These are phyloP conservation scores for Cardamine chenopodiifolia DNA, from an alignment of 345 rosid species.

Conservation along the genomic window DNA sequence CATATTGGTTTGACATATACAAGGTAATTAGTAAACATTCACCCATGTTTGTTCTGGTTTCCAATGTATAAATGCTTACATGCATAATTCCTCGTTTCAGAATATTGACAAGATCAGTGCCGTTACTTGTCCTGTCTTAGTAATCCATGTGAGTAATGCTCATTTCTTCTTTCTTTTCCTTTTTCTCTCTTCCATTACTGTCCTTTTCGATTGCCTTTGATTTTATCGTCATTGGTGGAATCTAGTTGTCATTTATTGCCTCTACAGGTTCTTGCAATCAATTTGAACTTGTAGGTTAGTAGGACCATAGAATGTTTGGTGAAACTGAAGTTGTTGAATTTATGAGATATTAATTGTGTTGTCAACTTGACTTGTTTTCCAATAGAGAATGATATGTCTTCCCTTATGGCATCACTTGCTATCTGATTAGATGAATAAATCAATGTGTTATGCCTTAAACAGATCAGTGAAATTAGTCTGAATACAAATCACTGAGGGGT, in stretches of 20 bases:
- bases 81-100: slow-evolving; percentile 47
- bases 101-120: slow-evolving; percentile 86
- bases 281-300: slow-evolving; percentile 14
- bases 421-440: not conserved
- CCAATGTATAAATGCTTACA: not conserved
- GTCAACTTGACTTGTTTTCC: not conserved
- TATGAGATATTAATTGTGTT: not conserved
- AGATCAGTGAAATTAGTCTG: not conserved
- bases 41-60: slow-evolving; percentile 15
- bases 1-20: slow-evolving; percentile 98
- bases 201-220: not conserved
- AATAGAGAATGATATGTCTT: slow-evolving; percentile 3
- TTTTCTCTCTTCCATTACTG: not conserved
- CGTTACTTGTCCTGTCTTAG: slow-evolving; percentile 76
- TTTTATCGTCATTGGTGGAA: not conserved
- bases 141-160: slow-evolving; percentile 81
- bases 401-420: not conserved
- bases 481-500: not conserved
- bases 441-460: not conserved
- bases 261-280: not conserved
- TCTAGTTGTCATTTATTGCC: not conserved
- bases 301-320: slow-evolving; percentile 27
- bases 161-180: not conserved
- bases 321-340: slow-evolving; percentile 23
- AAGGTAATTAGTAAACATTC: slow-evolving; percentile 57